Conservation (phyloP, 208 protist genomes). For the Acanthamoeba culbertsoni region DNA sequence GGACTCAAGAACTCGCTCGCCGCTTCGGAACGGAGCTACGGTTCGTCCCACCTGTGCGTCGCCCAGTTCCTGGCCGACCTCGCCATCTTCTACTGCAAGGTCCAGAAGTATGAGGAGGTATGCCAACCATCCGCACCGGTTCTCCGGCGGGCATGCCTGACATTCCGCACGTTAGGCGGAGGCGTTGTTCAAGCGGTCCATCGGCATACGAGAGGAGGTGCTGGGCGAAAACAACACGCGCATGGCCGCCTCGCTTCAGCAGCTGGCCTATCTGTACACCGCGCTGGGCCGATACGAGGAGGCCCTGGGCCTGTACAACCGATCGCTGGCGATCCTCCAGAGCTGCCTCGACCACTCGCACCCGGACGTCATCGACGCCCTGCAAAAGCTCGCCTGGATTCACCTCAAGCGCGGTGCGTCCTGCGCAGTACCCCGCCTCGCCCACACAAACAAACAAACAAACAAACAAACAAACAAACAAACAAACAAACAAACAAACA, state of each 20-base stretch:
- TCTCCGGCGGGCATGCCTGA: too few species aligned
- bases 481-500: too few species aligned
- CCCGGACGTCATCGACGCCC: background rate
- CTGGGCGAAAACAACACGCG: constrained; percentile 12
- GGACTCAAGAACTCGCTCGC: constrained; percentile 11
- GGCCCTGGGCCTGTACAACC: background rate
- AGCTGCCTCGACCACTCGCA: background rate
- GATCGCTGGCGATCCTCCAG: background rate
- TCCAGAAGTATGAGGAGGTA: background rate
- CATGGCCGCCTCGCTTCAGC: constrained; percentile 9
- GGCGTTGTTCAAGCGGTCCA: background rate
- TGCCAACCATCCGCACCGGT: too few species aligned
- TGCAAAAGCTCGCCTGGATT: constrained; percentile 34
- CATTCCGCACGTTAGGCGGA: constrained; percentile 48
- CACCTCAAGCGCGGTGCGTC: background rate
- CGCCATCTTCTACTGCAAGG: constrained; percentile 43
- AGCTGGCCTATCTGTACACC: constrained; percentile 58
- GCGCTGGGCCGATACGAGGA: constrained; percentile 10
- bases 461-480: too few species aligned
- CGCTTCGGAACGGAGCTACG: background rate
- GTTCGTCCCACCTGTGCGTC: constrained; percentile 6
- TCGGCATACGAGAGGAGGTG: constrained; percentile 23
- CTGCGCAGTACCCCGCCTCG: background rate
- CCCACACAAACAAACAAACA: too few species aligned
- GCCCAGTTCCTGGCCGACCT: constrained; percentile 28